These are phyloP conservation scores for Panellus pusillus DNA, from an alignment of 768 basidiomycete genomes.

Conservation along the genomic window DNA sequence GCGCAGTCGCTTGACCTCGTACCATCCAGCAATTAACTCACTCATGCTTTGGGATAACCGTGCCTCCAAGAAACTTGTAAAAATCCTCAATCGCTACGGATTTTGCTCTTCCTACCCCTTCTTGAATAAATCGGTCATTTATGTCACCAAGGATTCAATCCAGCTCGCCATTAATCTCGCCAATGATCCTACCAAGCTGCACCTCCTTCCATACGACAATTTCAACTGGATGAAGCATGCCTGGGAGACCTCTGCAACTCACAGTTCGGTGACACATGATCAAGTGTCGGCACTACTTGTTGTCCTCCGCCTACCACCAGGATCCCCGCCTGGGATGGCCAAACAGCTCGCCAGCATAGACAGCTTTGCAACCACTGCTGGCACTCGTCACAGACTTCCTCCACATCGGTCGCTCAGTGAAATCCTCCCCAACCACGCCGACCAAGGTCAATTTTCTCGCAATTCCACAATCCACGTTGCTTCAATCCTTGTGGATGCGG, in stretches of 20 bases:
- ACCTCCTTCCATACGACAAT: slow-evolving; percentile 26
- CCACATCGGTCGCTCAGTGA: not conserved
- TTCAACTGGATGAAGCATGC: slow-evolving; percentile 24
- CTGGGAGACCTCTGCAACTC: slow-evolving; percentile 17
- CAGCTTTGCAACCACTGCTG: not conserved
- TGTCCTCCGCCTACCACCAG: not conserved
- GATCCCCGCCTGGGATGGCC: not conserved
- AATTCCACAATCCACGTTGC: slow-evolving; percentile 1
- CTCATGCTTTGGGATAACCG: slow-evolving; percentile 21
- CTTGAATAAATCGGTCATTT: slow-evolving; percentile 9
- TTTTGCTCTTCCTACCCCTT: slow-evolving; percentile 15
- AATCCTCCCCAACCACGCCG: not conserved
- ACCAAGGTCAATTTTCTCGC: not conserved
- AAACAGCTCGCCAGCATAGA: not conserved
- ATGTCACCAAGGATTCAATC: slow-evolving; percentile 11
- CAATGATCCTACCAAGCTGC: slow-evolving; percentile 20
- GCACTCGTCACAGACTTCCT: not conserved
- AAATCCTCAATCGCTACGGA: slow-evolving; percentile 20
- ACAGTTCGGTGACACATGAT: slow-evolving; percentile 19
- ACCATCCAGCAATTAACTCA: slow-evolving; percentile 16
- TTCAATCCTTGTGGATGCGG: not conserved
- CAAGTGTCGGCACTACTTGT: slow-evolving; percentile 25
- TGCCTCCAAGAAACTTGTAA: slow-evolving; percentile 17
- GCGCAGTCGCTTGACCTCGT: slow-evolving; percentile 3
- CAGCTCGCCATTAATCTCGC: slow-evolving; percentile 5